phyloP scores from a whole-genome alignment of 805 yeast genomes.

The Candida pseudoglaebosa region DNA sequence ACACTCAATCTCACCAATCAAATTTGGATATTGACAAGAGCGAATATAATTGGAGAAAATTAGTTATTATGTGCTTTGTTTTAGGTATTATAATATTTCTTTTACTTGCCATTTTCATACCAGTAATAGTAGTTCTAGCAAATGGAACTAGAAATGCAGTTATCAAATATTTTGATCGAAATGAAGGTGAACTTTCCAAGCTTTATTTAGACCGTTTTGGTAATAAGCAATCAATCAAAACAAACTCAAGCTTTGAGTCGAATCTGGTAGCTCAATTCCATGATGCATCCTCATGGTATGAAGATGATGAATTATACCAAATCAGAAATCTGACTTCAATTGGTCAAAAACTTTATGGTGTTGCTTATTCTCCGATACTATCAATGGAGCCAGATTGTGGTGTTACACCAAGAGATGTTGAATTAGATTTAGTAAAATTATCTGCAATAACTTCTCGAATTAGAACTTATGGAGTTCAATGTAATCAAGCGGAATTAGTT shows the following conservation, averaged over 20 bases:
- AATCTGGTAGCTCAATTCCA: not conserved
- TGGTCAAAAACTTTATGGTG: constrained; percentile 28
- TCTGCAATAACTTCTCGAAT: constrained; percentile 58
- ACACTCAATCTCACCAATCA: too few species aligned
- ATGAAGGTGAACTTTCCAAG: not conserved
- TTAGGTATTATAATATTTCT: constrained; percentile 9
- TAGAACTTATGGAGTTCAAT: constrained; percentile 58
- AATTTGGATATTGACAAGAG: not conserved
- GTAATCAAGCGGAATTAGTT: constrained; percentile 51
- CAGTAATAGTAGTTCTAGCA: constrained; percentile 20
- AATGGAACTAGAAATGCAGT: constrained; percentile 28
- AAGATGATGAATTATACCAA: not conserved
- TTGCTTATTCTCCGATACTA: constrained; percentile 56
- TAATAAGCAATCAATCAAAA: constrained; percentile 28
- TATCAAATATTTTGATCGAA: constrained; percentile 19
- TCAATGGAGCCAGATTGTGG: constrained; percentile 56
- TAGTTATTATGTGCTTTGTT: not conserved
- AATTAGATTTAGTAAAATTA: constrained; percentile 53
- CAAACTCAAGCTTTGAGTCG: constrained; percentile 13
- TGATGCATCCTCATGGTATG: not conserved
- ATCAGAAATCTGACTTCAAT: not conserved
- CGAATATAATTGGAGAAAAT: not conserved
- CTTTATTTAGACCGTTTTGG: not conserved
- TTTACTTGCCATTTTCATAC: constrained; percentile 16
- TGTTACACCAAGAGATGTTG: constrained; percentile 41